Percentiles rank a stretch among this genome's conserved stretches.
Evolutionary conservation across 2,329 filamentous ascomycete genomes (phyloP).

Genomic region (Zymoseptoria brevis): DNA sequence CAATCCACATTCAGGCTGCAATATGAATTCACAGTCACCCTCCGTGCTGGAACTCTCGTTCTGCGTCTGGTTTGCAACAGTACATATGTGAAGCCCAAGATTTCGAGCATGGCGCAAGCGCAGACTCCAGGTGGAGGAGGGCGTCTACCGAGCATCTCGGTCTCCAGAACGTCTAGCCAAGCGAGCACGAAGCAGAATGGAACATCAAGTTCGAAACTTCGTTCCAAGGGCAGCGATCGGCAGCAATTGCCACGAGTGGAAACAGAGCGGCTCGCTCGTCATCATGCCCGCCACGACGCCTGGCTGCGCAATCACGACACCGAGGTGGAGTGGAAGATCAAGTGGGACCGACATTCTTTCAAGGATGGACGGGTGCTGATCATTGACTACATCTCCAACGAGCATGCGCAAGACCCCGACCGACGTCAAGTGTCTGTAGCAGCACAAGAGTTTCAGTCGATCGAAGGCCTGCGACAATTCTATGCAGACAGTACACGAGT

Average conservation of each 20-base stretch:
- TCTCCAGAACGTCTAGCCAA: conserved; percentile 8
- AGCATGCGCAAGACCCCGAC: conserved; percentile 16
- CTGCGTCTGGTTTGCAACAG: too few species aligned
- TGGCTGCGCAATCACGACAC: conserved; percentile 6
- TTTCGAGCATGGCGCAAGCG: background rate
- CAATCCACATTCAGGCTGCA: background rate
- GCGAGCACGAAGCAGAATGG: conserved; percentile 7
- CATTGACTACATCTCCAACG: conserved; percentile 41
- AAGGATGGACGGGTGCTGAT: conserved; percentile 41
- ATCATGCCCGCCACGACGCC: conserved; percentile 5
- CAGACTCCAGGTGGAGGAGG: background rate
- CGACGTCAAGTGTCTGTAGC: conserved; percentile 35
- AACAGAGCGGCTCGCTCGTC: conserved; percentile 3
- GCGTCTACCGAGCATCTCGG: conserved; percentile 1
- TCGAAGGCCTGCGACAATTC: conserved; percentile 38
- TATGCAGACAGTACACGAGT: conserved; percentile 34
- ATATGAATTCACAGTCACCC: background rate
- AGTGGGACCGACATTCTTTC: conserved; percentile 17
- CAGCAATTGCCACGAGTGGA: conserved; percentile 6
- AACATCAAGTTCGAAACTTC: background rate
- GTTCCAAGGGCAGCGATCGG: background rate
- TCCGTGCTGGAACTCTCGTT: too few species aligned
- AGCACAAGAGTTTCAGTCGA: conserved; percentile 41
- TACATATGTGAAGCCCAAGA: background rate
- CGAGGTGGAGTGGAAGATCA: conserved; percentile 14